These are phyloP conservation scores for Aotearoamyces nothofagi DNA, from an alignment of 2,329 filamentous ascomycete genomes.

Conservation along the genomic window DNA sequence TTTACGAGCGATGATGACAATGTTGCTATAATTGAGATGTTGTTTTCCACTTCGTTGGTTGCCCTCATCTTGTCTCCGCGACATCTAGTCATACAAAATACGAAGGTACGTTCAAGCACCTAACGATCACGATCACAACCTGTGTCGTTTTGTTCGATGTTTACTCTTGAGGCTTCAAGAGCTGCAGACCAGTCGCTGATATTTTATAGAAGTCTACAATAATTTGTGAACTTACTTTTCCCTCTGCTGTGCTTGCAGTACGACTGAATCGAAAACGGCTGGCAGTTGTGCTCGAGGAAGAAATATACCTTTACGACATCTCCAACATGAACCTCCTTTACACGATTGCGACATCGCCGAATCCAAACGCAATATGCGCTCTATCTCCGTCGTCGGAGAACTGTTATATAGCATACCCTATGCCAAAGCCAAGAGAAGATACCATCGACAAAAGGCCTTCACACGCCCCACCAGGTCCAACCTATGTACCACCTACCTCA, in stretches of 20 bases:
- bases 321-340: conserved; percentile 94
- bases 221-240: conserved; percentile 97
- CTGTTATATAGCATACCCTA: conserved; percentile 87
- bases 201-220: conserved; percentile 48
- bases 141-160: not conserved
- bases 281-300: conserved; percentile 84
- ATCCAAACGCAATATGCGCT: conserved; percentile 80
- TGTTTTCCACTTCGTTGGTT: conserved; percentile 94
- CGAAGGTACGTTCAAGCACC: conserved; percentile 48
- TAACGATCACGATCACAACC: not conserved
- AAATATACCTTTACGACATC: conserved; percentile 97
- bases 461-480: conserved; percentile 70
- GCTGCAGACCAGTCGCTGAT: conserved; percentile 3
- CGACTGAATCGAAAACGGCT: conserved; percentile 88
- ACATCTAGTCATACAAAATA: conserved; percentile 91
- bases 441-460: conserved; percentile 43
- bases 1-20: conserved; percentile 92
- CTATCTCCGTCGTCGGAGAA: conserved; percentile 90
- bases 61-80: conserved; percentile 85
- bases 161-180: not conserved
- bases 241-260: conserved; percentile 87
- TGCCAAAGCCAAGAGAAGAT: conserved; percentile 58
- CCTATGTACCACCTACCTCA: conserved; percentile 68
- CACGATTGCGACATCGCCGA: conserved; percentile 87
- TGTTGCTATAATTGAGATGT: conserved; percentile 93